phyloP scores from a whole-genome alignment of 148 eudicot genomes.

The Cornus suecica region DNA sequence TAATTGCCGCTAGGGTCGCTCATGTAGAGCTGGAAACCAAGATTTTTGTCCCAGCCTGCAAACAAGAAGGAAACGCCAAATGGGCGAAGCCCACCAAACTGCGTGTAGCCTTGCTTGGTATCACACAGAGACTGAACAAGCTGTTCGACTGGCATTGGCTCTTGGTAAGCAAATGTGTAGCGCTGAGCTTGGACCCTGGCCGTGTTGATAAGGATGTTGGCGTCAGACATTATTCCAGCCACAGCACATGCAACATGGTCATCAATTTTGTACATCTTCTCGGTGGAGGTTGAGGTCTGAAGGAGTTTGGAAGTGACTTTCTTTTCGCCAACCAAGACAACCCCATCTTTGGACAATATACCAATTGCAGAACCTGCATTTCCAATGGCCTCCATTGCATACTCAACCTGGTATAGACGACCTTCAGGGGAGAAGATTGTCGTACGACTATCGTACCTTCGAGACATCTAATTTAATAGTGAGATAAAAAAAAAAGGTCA shows the following conservation, averaged over 20 bases:
- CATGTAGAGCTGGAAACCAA: slow-evolving; percentile 83
- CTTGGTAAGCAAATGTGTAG: slow-evolving; percentile 69
- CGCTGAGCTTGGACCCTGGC: slow-evolving; percentile 90
- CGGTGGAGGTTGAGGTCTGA: slow-evolving; percentile 71
- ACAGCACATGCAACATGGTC: slow-evolving; percentile 95
- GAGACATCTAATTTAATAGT: slow-evolving; percentile 44
- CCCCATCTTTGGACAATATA: slow-evolving; percentile 72
- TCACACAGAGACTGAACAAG: slow-evolving; percentile 84
- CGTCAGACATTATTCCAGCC: slow-evolving; percentile 96
- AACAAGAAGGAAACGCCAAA: slow-evolving; percentile 88
- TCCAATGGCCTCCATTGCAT: slow-evolving; percentile 96
- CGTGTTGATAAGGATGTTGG: slow-evolving; percentile 87
- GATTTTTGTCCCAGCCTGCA: slow-evolving; percentile 87
- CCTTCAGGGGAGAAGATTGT: slow-evolving; percentile 98
- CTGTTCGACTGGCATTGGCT: slow-evolving; percentile 91
- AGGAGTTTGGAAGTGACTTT: slow-evolving; percentile 92
- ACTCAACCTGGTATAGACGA: slow-evolving; percentile 92
- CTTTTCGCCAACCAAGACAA: slow-evolving; percentile 86
- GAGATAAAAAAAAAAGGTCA: neutral
- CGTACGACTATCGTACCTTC: slow-evolving; percentile 91
- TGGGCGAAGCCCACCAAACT: slow-evolving; percentile 92
- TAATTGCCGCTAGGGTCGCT: slow-evolving; percentile 95
- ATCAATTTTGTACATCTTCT: slow-evolving; percentile 93
- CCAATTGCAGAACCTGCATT: slow-evolving; percentile 92
- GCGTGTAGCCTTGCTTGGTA: slow-evolving; percentile 93